Evolutionary conservation across 2,329 filamentous ascomycete species (phyloP).

Genomic region (Raffaelea albimanens): DNA sequence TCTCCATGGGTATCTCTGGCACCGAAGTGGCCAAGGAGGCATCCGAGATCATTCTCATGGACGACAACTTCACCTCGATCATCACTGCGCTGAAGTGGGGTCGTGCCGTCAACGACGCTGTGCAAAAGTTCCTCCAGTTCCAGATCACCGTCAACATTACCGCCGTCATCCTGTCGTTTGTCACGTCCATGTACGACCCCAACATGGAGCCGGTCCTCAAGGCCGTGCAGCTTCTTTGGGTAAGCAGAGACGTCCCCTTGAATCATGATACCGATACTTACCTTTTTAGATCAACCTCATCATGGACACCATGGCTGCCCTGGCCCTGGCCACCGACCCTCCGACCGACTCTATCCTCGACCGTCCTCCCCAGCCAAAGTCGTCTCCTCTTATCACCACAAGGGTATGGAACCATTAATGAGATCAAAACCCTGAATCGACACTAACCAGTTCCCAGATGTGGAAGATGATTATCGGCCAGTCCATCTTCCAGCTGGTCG

Average conservation of each 20-base stretch:
- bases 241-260: too few relatives aligned
- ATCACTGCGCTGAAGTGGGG: constrained; percentile 79
- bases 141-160: constrained; percentile 88
- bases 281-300: constrained; percentile 80
- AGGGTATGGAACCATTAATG: constrained; percentile 21
- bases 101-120: constrained; percentile 65
- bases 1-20: constrained; percentile 80
- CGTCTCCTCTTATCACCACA: constrained; percentile 60
- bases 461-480: constrained; percentile 99
- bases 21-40: constrained; percentile 81
- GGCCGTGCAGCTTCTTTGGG: constrained; percentile 88
- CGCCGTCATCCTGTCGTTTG: constrained; percentile 77
- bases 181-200: constrained; percentile 67
- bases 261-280: too few relatives aligned
- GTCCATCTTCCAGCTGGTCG: constrained; percentile 76
- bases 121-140: constrained; percentile 68
- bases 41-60: constrained; percentile 78
- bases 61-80: constrained; percentile 81
- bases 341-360: constrained; percentile 72
- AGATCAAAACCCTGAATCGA: neutral
- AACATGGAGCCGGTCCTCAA: constrained; percentile 68
- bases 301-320: constrained; percentile 90
- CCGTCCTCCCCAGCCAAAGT: constrained; percentile 56
- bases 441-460: constrained; percentile 49
- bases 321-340: constrained; percentile 82